These are phyloP conservation scores for Alternaria brassicicola DNA, from an alignment of 2,329 filamentous ascomycete genomes.

Conservation along the genomic window DNA sequence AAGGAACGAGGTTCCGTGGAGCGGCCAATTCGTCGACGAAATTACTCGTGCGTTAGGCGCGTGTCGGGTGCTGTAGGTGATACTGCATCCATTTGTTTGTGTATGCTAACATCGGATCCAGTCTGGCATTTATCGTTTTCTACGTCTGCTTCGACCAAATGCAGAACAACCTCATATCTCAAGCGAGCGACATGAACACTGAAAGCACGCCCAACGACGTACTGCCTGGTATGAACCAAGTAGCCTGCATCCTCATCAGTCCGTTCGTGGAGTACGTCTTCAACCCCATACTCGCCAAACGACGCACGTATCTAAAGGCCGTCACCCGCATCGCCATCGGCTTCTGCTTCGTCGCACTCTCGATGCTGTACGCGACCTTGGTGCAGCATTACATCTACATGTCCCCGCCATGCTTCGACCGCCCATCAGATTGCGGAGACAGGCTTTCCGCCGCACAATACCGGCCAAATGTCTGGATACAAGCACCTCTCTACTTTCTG, in stretches of 20 bases:
- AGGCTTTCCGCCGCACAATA: constrained; percentile 23
- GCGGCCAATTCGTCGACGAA: constrained; percentile 32
- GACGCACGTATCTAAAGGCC: constrained; percentile 36
- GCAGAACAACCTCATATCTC: constrained; percentile 49
- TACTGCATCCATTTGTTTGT: too few relatives aligned
- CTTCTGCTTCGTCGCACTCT: constrained; percentile 37
- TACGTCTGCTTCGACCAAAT: constrained; percentile 50
- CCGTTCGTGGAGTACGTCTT: constrained; percentile 39
- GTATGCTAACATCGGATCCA: not conserved
- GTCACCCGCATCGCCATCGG: constrained; percentile 41
- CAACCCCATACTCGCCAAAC: constrained; percentile 37
- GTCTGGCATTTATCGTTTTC: constrained; percentile 43
- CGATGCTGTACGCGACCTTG: constrained; percentile 40
- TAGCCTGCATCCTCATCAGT: constrained; percentile 42
- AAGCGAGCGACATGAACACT: constrained; percentile 46
- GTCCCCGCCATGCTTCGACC: constrained; percentile 35
- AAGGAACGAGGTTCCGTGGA: constrained; percentile 35
- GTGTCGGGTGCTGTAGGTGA: constrained; percentile 37
- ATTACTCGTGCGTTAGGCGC: constrained; percentile 38
- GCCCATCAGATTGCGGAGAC: constrained; percentile 45
- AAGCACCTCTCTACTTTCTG: constrained; percentile 50
- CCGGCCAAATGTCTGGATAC: constrained; percentile 50
- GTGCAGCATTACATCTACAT: constrained; percentile 44
- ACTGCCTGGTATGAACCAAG: constrained; percentile 40
- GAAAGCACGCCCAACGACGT: constrained; percentile 45